These are phyloP conservation scores for Fusarium subglutinans DNA, from an alignment of 2,329 filamentous ascomycete species.

Conservation along the genomic window DNA sequence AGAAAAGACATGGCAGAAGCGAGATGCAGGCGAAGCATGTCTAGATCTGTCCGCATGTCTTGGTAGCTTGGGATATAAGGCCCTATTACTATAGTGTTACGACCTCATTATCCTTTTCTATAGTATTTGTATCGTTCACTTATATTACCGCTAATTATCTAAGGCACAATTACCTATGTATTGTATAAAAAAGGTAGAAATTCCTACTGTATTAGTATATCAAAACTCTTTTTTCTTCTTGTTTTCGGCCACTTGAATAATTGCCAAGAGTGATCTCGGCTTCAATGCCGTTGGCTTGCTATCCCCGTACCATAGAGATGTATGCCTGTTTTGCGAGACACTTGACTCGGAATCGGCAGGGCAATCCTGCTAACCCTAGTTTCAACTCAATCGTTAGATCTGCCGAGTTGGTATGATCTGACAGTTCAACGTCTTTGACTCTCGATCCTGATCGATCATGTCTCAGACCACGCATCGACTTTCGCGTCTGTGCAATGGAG, in stretches of 20 bases:
- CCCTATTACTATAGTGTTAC: no score
- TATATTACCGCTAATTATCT: no score
- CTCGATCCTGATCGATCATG: not conserved
- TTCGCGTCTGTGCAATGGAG: not conserved
- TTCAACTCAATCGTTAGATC: not conserved
- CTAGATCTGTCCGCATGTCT: no score
- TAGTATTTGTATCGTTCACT: no score
- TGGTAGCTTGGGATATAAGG: no score
- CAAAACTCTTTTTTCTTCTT: no score
- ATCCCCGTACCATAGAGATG: not conserved
- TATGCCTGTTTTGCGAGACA: not conserved
- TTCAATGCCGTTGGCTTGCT: not conserved
- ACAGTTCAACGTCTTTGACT: not conserved
- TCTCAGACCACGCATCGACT: not conserved
- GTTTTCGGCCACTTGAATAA: not conserved
- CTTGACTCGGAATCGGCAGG: not conserved
- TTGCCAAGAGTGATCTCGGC: not conserved
- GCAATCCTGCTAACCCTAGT: not conserved
- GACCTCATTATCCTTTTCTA: no score
- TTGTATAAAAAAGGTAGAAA: no score
- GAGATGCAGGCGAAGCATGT: no score
- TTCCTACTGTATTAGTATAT: rapidly evolving
- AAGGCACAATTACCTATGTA: no score
- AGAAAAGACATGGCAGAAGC: no score
- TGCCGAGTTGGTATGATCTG: not conserved